Evolutionary conservation across 106 monocot species (phyloP), one percentile per base, ranked within the genome.

Genomic region (Dioscorea dumetorum): DNA sequence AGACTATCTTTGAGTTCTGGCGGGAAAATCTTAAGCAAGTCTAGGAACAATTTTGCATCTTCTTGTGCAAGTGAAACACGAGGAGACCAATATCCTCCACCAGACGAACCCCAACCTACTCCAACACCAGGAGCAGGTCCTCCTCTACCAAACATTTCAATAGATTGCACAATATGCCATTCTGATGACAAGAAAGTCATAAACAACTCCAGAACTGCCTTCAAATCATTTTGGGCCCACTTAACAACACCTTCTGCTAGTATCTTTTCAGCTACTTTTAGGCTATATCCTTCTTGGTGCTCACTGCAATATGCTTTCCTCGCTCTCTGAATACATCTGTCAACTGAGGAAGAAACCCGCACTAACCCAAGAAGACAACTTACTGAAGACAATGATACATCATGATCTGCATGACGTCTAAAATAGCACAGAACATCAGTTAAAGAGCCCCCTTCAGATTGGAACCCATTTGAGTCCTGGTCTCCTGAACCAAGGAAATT

Each of bases 61-160:
- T 63, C 68, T 72, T 87, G 84, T 54, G 78, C 77, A 48, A 77
- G 73, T 34, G 87, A 68, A 56, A 64, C 48, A 63, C 59, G 67
- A 12, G 66, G 33, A 34, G 97, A 99, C 97, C 97, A 99, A 76
- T 82, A 90, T 3, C 92, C 92, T 73, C 92, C 92, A 50, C 82
- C 78, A 69, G 71, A 60, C 23, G 87, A 80, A 49, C 92, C 97
- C 97, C 97, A 99, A 12, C 97, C 97, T 49, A 83, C 58, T 41
- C 92, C 97, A 62, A 87, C 66, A 53, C 97, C 97, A 68, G 97
- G 97, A 57, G 93, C 90, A 62, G 92, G 97, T 63, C 97, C 92
- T 59, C 92, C 97, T 83, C 97, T 76, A 35, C 92, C 84, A 70
- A 87, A 99, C 31, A 77, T 75, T 64, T 99, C 97, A 60, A 74